These are phyloP conservation scores for Rhodofomes roseus DNA, from an alignment of 1,284 basidiomycete species.

Conservation along the genomic window DNA sequence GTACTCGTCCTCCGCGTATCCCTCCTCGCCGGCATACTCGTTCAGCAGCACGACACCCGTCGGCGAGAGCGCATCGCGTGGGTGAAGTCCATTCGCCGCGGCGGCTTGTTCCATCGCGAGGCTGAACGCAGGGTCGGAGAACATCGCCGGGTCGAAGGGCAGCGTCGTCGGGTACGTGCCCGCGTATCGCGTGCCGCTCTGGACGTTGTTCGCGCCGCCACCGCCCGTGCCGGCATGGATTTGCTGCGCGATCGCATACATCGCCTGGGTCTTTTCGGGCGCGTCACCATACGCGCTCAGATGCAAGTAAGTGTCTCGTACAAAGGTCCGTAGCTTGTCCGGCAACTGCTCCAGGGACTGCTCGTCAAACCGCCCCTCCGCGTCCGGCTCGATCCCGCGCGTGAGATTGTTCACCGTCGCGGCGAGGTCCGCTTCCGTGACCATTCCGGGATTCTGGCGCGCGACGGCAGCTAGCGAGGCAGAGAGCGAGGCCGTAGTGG, in stretches of 20 bases:
- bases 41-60: conserved; percentile 39
- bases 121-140: conserved; percentile 51
- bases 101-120: conserved; percentile 51
- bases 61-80: conserved; percentile 17
- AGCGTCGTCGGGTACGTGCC: conserved; percentile 28
- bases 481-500: conserved; percentile 42
- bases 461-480: conserved; percentile 32
- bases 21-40: conserved; percentile 45
- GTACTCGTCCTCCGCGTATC: conserved; percentile 42
- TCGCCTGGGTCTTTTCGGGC: conserved; percentile 45
- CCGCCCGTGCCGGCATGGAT: conserved; percentile 50
- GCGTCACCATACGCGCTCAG: conserved; percentile 30
- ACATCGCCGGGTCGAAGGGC: conserved; percentile 52
- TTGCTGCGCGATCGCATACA: conserved; percentile 68
- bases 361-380: conserved; percentile 38
- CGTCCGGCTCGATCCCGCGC: conserved; percentile 46
- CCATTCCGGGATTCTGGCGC: conserved; percentile 32
- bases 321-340: conserved; percentile 50
- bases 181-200: conserved; percentile 28
- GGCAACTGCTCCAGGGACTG: conserved; percentile 52
- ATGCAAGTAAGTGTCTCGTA: conserved; percentile 35
- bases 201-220: conserved; percentile 21
- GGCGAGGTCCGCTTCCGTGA: conserved; percentile 47
- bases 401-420: conserved; percentile 54
- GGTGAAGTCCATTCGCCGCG: conserved; percentile 36